Percentiles rank a stretch among this genome's conserved stretches.
Conservation (phyloP, 768 basidiomycete genomes). For the Pholiota molesta region DNA sequence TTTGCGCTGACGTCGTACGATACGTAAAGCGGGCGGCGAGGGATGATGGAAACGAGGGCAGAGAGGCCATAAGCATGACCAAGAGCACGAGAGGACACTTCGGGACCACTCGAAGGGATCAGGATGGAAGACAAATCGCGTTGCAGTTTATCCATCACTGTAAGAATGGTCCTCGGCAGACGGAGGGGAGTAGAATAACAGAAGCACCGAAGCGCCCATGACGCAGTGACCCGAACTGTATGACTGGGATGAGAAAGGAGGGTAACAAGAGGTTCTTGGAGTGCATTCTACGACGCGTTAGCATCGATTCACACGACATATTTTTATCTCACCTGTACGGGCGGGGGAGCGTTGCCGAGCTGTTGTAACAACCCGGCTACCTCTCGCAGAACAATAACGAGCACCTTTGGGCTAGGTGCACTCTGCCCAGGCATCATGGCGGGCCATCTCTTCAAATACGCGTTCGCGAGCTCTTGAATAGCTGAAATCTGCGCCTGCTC, state of each 20-base stretch:
- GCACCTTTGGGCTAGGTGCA: constrained; percentile 65
- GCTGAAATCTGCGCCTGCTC: constrained; percentile 94
- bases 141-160: constrained; percentile 79
- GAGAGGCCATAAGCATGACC: constrained; percentile 93
- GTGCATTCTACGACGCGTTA: constrained; percentile 58
- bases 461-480: constrained; percentile 80
- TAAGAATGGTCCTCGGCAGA: constrained; percentile 77
- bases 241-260: constrained; percentile 88
- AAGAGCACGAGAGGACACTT: constrained; percentile 70
- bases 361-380: constrained; percentile 85
- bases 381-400: constrained; percentile 80
- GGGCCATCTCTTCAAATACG: constrained; percentile 90
- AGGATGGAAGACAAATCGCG: constrained; percentile 78
- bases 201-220: constrained; percentile 89
- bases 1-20: constrained; percentile 92
- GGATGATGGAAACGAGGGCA: constrained; percentile 83
- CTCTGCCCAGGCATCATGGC: constrained; percentile 87
- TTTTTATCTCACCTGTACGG: constrained; percentile 64
- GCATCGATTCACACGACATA: constrained; percentile 1
- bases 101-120: constrained; percentile 71
- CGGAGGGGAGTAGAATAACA: constrained; percentile 88
- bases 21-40: constrained; percentile 88
- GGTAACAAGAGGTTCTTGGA: constrained; percentile 83
- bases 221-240: constrained; percentile 81
- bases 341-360: constrained; percentile 89